phyloP scores from a whole-genome alignment of 2,329 filamentous ascomycete genomes.

The Cytospora leucostoma region DNA sequence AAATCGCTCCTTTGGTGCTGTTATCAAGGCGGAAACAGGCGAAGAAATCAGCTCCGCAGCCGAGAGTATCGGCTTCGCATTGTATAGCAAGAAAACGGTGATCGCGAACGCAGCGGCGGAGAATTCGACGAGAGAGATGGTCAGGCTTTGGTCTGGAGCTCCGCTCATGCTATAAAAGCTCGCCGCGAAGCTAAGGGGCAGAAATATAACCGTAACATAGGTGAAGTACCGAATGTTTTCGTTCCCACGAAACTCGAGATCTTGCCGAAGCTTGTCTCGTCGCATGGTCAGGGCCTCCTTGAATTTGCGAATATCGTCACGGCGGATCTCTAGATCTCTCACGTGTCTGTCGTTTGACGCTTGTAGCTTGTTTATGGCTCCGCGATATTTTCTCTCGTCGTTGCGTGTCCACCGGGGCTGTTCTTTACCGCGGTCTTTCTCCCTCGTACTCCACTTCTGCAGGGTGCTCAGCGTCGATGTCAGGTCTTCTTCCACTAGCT shows the following conservation, averaged over 20 bases:
- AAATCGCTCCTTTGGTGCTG: no score
- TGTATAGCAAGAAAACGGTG: slow-evolving; percentile 1
- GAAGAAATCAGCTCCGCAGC: no score
- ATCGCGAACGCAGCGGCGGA: slow-evolving; percentile 10
- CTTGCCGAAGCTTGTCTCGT: slow-evolving; percentile 23
- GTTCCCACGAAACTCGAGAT: slow-evolving; percentile 26
- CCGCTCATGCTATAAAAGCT: slow-evolving; percentile 38
- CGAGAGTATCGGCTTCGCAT: not conserved
- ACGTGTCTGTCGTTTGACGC: slow-evolving; percentile 7
- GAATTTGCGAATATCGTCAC: slow-evolving; percentile 9
- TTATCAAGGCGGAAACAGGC: no score
- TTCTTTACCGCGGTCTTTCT: slow-evolving; percentile 33
- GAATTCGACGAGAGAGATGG: slow-evolving; percentile 28
- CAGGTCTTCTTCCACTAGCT: slow-evolving; percentile 11
- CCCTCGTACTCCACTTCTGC: slow-evolving; percentile 33
- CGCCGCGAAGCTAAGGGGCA: slow-evolving; percentile 37
- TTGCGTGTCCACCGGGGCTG: slow-evolving; percentile 37
- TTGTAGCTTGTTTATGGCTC: slow-evolving; percentile 22
- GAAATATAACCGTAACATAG: slow-evolving; percentile 39
- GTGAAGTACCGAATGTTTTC: slow-evolving; percentile 39
- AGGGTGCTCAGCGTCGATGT: not conserved
- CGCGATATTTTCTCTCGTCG: slow-evolving; percentile 37
- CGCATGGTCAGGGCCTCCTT: not conserved
- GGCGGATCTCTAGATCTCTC: slow-evolving; percentile 1
- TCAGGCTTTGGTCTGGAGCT: slow-evolving; percentile 27